Base-by-base conservation (phyloP, 495 filamentous ascomycete genomes). In the Extremus antarcticus region DNA sequence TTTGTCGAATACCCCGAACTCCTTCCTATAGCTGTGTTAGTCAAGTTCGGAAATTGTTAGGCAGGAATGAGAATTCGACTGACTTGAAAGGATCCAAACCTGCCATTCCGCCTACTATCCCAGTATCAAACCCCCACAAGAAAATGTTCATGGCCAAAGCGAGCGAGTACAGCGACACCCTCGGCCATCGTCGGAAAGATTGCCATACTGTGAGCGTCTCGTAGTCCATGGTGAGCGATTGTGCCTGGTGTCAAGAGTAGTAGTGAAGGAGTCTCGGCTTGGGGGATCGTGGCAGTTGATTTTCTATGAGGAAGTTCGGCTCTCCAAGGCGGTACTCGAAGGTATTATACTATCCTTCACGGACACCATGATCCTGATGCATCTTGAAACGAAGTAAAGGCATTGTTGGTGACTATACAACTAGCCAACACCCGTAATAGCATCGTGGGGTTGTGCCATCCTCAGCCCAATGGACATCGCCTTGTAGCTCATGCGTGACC, bases 41-140 rank as follows among this genome's bases (percentile, higher is more conserved):
- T 21, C 7, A 8, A 19, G 17, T 47, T 10, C 23, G 9, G 55
- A 20, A 35, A n/a, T 45, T 13, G 23, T 11, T n/a, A n/a, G 35
- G 13, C 29, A 35, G 13, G 20, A 19, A 23, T 35, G 19, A 20
- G 48, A 29, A 3, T 19, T n/a, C 17, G 19, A 48, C 54, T 41
- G 41, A 62, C 60, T 55, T 54, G 47, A 74, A 74, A 19, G 62
- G 60, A 25, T 71, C 70, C 68, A 76, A 72, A 3, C 71, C 69
- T n/a, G 73, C 69, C 2, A 73, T 68, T 43, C 67, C 70, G 8
- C 69, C 70, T 22, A 76, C 72, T 23, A 76, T 72, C n/a, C 71
- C 73, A n/a, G 71, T 59, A 38, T 76, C 74, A 58, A 74, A 76
- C 43, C 74, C 74, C 43, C 72, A 75, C 3, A 75, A 66, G n/a